Evolutionary conservation across 768 basidiomycete genomes (phyloP).

Genomic region (Mrakia gelida): DNA sequence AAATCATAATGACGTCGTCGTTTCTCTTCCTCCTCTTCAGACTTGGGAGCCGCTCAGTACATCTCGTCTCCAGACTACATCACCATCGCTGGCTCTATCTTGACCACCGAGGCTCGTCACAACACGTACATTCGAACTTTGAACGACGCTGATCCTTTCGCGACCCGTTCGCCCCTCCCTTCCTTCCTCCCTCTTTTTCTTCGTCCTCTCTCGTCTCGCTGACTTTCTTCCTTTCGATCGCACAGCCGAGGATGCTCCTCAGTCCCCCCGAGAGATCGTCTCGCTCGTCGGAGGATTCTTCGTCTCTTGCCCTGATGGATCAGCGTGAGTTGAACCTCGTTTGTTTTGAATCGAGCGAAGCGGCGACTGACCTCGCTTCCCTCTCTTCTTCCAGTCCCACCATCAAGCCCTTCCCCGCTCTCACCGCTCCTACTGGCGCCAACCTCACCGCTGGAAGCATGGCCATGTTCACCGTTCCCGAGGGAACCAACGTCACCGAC

Average conservation of each 20-base stretch:
- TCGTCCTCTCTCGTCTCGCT: neutral
- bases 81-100: neutral
- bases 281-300: constrained; percentile 19
- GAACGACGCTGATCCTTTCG: constrained; percentile 13
- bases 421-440: constrained; percentile 7
- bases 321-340: neutral
- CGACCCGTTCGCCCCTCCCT: constrained; percentile 9
- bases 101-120: constrained; percentile 20
- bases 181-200: neutral
- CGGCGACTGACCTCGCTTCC: neutral
- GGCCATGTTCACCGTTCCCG: constrained; percentile 5
- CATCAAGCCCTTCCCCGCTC: constrained; percentile 19
- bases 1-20: too few relatives aligned
- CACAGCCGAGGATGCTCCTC: constrained; percentile 9
- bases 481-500: neutral
- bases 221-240: neutral
- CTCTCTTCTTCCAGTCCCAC: neutral
- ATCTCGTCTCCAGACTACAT: neutral
- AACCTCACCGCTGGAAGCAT: constrained; percentile 8
- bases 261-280: constrained; percentile 11
- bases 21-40: too few relatives aligned
- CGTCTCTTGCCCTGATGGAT: constrained; percentile 17
- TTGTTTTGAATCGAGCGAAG: neutral
- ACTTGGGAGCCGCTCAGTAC: constrained; percentile 8
- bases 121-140: constrained; percentile 9